A percentile compares a stretch with the other conserved stretches of the same genome.
phyloP scores from a whole-genome alignment of 257 asterid species.

The Fraxinus cuspidata region DNA sequence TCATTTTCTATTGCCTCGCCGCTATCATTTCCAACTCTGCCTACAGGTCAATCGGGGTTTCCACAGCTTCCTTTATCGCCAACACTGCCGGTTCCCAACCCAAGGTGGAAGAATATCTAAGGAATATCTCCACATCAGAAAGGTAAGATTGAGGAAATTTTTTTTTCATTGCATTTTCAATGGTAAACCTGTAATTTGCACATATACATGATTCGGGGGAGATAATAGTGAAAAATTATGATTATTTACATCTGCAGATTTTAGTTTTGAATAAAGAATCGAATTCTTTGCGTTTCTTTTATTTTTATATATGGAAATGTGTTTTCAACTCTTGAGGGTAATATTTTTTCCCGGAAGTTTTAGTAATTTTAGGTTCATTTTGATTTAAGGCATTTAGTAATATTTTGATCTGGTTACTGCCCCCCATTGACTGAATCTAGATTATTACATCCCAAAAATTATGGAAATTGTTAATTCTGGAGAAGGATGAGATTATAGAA shows the following conservation, averaged over 20 bases:
- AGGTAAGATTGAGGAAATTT: constrained; percentile 37
- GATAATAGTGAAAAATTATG: constrained; percentile 32
- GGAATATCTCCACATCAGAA: constrained; percentile 28
- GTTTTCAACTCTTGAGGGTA: not conserved
- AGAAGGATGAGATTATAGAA: too few relatives aligned
- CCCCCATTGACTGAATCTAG: too few relatives aligned
- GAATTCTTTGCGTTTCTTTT: not conserved
- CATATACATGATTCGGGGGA: constrained; percentile 54
- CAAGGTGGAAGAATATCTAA: constrained; percentile 59
- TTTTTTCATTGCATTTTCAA: constrained; percentile 27
- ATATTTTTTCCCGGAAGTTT: not conserved
- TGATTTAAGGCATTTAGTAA: not conserved
- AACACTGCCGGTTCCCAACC: constrained; percentile 66
- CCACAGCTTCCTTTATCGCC: constrained; percentile 84
- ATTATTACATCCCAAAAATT: too few relatives aligned
- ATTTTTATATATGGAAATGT: not conserved
- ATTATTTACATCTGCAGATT: not conserved
- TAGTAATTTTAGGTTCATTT: not conserved
- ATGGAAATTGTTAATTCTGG: too few relatives aligned
- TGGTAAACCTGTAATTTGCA: constrained; percentile 35
- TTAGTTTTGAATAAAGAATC: not conserved
- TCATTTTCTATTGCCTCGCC: constrained; percentile 24
- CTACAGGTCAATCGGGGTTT: constrained; percentile 70
- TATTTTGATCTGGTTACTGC: too few relatives aligned
- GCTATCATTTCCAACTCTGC: constrained; percentile 44